Percentiles rank a stretch among this genome's conserved stretches.
These are phyloP conservation scores for Aspergillus ellipticus DNA, from an alignment of 495 filamentous ascomycete species.

Conservation along the genomic window DNA sequence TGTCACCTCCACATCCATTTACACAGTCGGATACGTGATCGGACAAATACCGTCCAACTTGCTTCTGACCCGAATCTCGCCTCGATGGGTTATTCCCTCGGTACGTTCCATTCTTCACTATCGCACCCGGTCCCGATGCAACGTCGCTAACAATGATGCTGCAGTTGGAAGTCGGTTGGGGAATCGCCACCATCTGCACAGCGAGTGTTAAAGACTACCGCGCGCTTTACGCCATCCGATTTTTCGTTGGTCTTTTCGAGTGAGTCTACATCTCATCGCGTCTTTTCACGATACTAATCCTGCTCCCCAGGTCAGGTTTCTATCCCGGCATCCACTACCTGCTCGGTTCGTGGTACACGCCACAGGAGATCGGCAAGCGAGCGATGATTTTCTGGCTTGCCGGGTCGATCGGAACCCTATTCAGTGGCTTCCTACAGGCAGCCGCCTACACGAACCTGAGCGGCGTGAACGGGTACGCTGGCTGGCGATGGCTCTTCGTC, in stretches of 20 bases:
- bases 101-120: slow-evolving; percentile 1
- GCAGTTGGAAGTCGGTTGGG: slow-evolving; percentile 47
- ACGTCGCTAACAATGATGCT: background rate
- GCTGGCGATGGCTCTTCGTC: slow-evolving; percentile 38
- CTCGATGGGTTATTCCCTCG: slow-evolving; percentile 28
- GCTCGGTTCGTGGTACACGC: slow-evolving; percentile 41
- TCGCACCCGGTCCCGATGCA: background rate
- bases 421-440: slow-evolving; percentile 52
- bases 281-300: background rate
- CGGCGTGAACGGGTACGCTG: slow-evolving; percentile 36
- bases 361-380: slow-evolving; percentile 49
- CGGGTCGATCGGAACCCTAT: slow-evolving; percentile 44
- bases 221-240: slow-evolving; percentile 49
- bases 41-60: slow-evolving; percentile 55
- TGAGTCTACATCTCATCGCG: background rate
- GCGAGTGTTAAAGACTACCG: slow-evolving; percentile 36
- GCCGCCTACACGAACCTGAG: slow-evolving; percentile 46
- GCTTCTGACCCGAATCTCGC: slow-evolving; percentile 47
- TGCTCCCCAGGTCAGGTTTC: slow-evolving; percentile 24
- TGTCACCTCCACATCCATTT: slow-evolving; percentile 37
- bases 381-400: slow-evolving; percentile 52
- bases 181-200: slow-evolving; percentile 40
- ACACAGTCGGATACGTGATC: slow-evolving; percentile 56
- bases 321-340: slow-evolving; percentile 35
- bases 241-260: slow-evolving; percentile 47